These are phyloP conservation scores for Neurospora sp. DNA, from an alignment of 495 filamentous ascomycete genomes.

Conservation along the genomic window DNA sequence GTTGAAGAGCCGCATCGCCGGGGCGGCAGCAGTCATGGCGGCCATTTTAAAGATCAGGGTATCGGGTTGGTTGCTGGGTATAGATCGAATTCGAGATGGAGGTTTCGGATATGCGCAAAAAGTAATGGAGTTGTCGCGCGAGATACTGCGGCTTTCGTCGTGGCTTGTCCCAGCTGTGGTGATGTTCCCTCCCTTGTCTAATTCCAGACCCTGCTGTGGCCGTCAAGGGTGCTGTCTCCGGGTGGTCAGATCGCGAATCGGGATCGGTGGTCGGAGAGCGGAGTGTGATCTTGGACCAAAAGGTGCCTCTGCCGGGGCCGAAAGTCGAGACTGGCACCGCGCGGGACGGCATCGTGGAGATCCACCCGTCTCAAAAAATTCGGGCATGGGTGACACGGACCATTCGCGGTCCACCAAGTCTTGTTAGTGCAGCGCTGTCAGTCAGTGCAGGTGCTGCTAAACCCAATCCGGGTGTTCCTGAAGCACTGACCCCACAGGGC, in stretches of 20 bases:
- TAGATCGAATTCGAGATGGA: neutral
- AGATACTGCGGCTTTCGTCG: neutral
- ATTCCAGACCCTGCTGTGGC: neutral
- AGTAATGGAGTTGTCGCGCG: neutral
- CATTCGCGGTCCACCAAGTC: conserved; percentile 6
- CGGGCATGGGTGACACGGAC: conserved; percentile 19
- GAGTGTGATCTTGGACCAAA: neutral
- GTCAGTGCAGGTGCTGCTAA: conserved; percentile 8
- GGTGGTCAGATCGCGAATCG: neutral
- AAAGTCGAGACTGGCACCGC: neutral
- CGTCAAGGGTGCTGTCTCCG: neutral
- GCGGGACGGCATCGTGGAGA: neutral
- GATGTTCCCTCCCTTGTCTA: neutral
- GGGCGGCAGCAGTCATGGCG: conserved; percentile 14
- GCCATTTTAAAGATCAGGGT: conserved; percentile 19
- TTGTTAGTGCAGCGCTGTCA: conserved; percentile 1
- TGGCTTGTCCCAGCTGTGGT: neutral
- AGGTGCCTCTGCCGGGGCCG: neutral
- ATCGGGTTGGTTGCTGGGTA: neutral
- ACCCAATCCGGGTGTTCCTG: conserved; percentile 19
- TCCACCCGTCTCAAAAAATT: neutral
- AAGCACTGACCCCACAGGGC: conserved; percentile 25
- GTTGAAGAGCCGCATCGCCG: conserved; percentile 29
- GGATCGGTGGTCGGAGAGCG: neutral
- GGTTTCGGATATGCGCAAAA: neutral